Base-by-base conservation (phyloP, 139 green algal species). In the Auxenochlorella pyrenoidosa region DNA sequence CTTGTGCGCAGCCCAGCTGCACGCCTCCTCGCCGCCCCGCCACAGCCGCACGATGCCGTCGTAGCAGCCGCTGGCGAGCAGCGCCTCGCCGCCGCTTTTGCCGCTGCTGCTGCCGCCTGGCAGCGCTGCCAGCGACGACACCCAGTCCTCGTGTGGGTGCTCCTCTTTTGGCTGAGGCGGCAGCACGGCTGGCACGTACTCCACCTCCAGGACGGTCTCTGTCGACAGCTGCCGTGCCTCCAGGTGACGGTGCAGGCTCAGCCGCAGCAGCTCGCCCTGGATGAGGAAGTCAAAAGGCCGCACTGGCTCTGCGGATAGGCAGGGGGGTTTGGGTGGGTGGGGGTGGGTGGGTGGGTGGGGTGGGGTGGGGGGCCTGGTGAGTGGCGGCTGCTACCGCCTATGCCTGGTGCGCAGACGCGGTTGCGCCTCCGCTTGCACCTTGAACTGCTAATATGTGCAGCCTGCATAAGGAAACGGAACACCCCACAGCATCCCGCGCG, bases 281-380 rank as follows among this genome's bases (percentile, higher is more conserved):
- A 99, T 87, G 3, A 99, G 83, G 86, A 99, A 99, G 85, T 99
- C 97, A 92, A 99, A 99, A 0, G 97, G 96, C 15, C 92, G 85
- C 0, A 94, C 44, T 24, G 88, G 88, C 0, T 99, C 97, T 98
- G 91, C 83, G 86, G 5, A 28, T 8, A 24, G 66, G 36, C 1
- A 18, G 30, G n/a, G n/a, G n/a, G n/a, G n/a, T 63, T 24, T 3
- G 65, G 65, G 10, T 15, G 38, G 32, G 41, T 41, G 70, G 4
- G 21, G 24, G 60, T 34, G 54, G 15, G 15, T 40, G 5, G 65
- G 65, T 30, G 28, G 2, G 65, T 73, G 30, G 28, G 28, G n/a
- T n/a, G 4, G 10, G n/a, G 22, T 5, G 68, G 47, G 10, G 47
- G 10, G 47, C 28, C 28, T 21, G 30, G 66, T 6, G 30, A 36